Percentiles rank a stretch among this genome's conserved stretches.
These are phyloP conservation scores for Colletotrichum phormii DNA, from an alignment of 2,329 filamentous ascomycete genomes.

Conservation along the genomic window DNA sequence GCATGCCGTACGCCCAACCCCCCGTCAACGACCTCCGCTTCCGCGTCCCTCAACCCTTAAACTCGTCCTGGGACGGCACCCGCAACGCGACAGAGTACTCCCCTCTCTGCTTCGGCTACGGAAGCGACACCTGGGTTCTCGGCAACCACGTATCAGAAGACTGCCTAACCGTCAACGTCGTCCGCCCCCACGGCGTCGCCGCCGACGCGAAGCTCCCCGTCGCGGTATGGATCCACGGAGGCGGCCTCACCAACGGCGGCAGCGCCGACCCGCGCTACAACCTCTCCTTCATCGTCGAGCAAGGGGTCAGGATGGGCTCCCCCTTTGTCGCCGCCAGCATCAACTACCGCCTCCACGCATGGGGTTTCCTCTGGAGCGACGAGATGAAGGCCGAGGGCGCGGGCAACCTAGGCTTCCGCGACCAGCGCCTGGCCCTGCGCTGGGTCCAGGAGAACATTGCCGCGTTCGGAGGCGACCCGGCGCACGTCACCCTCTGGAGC, in stretches of 20 bases:
- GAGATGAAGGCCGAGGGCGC: constrained; percentile 55
- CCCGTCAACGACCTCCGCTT: constrained; percentile 65
- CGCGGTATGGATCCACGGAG: constrained; percentile 69
- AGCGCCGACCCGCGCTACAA: constrained; percentile 66
- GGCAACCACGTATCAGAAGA: constrained; percentile 45
- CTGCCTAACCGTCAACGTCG: constrained; percentile 46
- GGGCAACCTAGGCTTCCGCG: constrained; percentile 62
- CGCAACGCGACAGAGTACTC: constrained; percentile 59
- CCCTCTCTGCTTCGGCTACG: constrained; percentile 63
- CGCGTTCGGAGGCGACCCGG: constrained; percentile 59
- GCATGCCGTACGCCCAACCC: constrained; percentile 68
- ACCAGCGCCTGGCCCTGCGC: constrained; percentile 60
- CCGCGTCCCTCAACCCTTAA: constrained; percentile 60
- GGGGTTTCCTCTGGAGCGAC: constrained; percentile 62
- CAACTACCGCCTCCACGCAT: constrained; percentile 63
- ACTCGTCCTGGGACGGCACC: constrained; percentile 54
- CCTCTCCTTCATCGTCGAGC: constrained; percentile 67
- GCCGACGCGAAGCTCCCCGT: constrained; percentile 62
- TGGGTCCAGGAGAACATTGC: constrained; percentile 65
- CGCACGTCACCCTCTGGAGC: constrained; percentile 63
- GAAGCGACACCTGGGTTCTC: constrained; percentile 46
- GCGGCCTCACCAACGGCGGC: constrained; percentile 40
- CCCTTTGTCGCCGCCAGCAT: constrained; percentile 63
- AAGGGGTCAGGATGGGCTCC: constrained; percentile 57
- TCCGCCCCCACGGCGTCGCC: constrained; percentile 42